Evolutionary conservation across 192 early-diverging fungal species (phyloP).

Genomic region (Coemansia sp.): DNA sequence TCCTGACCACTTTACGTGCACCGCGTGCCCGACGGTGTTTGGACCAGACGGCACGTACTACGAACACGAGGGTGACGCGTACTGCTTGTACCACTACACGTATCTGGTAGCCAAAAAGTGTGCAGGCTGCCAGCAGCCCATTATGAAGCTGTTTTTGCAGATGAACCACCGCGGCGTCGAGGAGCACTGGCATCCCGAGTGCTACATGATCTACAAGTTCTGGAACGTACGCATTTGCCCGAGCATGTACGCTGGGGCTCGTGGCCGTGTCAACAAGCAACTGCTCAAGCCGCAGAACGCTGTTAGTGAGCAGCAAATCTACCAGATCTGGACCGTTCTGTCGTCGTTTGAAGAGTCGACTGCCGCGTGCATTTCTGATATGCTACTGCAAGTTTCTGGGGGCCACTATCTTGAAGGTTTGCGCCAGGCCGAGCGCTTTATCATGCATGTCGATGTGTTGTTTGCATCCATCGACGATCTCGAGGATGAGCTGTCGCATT

Average conservation of each 20-base stretch:
- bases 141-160: conserved; percentile 96
- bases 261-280: conserved; percentile 53
- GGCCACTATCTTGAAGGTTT: conserved; percentile 80
- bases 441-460: conserved; percentile 89
- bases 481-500: conserved; percentile 66
- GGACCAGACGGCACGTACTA: conserved; percentile 95
- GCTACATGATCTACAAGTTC: conserved; percentile 99
- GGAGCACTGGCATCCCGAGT: conserved; percentile 98
- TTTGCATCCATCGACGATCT: conserved; percentile 88
- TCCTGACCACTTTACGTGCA: conserved; percentile 96
- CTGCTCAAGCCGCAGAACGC: conserved; percentile 43
- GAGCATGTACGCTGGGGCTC: conserved; percentile 46
- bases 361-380: conserved; percentile 93
- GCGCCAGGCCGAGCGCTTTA: conserved; percentile 78
- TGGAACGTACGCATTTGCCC: conserved; percentile 56
- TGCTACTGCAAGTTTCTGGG: conserved; percentile 87
- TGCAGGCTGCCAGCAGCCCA: conserved; percentile 93
- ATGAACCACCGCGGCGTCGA: conserved; percentile 71
- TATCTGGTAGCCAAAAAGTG: conserved; percentile 86
- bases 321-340: conserved; percentile 85
- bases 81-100: conserved; percentile 95
- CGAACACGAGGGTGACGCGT: conserved; percentile 89
- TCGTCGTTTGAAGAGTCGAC: conserved; percentile 96
- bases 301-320: conserved; percentile 80
- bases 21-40: conserved; percentile 87